Conservation (phyloP, 2,329 filamentous ascomycete species). For the Acephala macrosclerotiorum region DNA sequence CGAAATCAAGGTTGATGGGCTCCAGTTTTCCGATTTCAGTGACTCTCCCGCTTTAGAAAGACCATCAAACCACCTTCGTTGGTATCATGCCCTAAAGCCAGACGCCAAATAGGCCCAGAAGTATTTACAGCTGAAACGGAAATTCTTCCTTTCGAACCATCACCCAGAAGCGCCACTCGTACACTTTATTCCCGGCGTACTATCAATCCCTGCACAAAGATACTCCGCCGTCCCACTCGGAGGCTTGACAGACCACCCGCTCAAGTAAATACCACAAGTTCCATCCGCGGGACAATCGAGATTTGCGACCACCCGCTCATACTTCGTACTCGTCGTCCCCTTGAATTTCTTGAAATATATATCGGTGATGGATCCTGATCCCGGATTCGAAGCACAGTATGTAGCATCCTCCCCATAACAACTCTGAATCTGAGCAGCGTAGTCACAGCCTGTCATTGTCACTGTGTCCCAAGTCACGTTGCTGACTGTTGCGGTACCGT, state of each 20-base stretch:
- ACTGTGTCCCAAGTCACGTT: constrained; percentile 14
- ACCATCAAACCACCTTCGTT: no score
- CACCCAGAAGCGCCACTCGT: constrained; percentile 46
- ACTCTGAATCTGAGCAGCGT: constrained; percentile 16
- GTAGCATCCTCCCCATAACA: constrained; percentile 13
- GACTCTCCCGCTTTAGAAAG: no score
- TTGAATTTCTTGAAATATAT: constrained; percentile 48
- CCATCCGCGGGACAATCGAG: constrained; percentile 48
- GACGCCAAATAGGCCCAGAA: no score
- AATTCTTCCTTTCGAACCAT: no score
- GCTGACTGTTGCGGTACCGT: constrained; percentile 13
- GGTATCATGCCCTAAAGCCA: no score
- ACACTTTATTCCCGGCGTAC: constrained; percentile 44
- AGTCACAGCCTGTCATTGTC: constrained; percentile 12
- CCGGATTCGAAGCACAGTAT: constrained; percentile 4
- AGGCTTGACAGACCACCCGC: constrained; percentile 45
- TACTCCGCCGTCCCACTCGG: constrained; percentile 45
- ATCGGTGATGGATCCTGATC: constrained; percentile 44
- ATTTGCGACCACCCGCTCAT: constrained; percentile 47
- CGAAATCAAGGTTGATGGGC: no score
- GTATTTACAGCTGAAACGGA: no score
- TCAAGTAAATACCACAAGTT: constrained; percentile 48
- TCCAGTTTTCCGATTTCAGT: no score
- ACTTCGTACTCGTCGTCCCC: constrained; percentile 48
- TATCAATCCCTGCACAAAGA: constrained; percentile 46